Conservation (phyloP, 768 basidiomycete genomes). For the Exsudoporus frostii region DNA sequence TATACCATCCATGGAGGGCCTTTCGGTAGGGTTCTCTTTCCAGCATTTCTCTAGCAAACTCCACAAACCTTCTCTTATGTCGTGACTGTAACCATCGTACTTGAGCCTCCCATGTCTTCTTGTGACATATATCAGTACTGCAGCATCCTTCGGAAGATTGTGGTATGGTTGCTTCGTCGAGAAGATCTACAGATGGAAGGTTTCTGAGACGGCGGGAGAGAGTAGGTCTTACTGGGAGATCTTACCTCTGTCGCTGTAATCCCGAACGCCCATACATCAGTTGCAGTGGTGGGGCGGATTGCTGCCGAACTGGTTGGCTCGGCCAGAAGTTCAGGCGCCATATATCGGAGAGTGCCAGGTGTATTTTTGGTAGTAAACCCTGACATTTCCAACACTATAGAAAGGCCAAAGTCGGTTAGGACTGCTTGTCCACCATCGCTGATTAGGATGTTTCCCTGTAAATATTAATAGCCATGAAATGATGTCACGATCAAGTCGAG, state of each 20-base stretch:
- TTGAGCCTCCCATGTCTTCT: conserved; percentile 7
- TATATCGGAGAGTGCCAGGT: conserved; percentile 39
- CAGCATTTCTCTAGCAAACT: conserved; percentile 20
- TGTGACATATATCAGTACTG: conserved; percentile 18
- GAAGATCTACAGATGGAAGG: conserved; percentile 18
- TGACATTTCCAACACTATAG: conserved; percentile 33
- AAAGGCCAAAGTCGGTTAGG: conserved; percentile 41
- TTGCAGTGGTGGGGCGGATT: conserved; percentile 21
- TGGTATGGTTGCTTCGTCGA: conserved; percentile 23
- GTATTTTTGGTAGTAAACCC: conserved; percentile 36
- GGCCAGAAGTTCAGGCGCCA: conserved; percentile 36
- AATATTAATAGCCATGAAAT: neutral
- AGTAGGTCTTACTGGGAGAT: neutral
- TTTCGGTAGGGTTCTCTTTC: conserved; percentile 6
- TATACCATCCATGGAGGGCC: conserved; percentile 15
- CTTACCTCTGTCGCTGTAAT: conserved; percentile 37
- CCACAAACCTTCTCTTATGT: conserved; percentile 21
- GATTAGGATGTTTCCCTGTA: conserved; percentile 38
- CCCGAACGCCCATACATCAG: conserved; percentile 38
- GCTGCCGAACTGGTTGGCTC: conserved; percentile 11
- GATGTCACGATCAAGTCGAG: neutral
- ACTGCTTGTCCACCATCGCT: conserved; percentile 30
- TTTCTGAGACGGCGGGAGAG: neutral
- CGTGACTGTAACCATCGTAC: conserved; percentile 18
- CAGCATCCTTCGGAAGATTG: conserved; percentile 9